Evolutionary conservation across 2,329 filamentous ascomycete species (phyloP).

Genomic region (Emergomyces africanus): DNA sequence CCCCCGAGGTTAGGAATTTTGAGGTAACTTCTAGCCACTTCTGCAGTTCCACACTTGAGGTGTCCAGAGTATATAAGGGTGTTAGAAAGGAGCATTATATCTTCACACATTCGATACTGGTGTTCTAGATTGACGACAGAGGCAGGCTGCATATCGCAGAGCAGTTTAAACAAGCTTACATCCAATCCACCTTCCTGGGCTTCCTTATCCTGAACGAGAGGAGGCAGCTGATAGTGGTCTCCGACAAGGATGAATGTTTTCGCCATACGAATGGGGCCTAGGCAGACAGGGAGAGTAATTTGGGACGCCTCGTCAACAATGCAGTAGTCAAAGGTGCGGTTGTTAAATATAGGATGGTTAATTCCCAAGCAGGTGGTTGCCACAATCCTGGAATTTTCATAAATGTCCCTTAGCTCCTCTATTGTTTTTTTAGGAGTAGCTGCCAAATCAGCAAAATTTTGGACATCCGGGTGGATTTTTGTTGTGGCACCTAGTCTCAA

Average conservation of each 20-base stretch:
- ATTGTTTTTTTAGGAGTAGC: conserved; percentile 61
- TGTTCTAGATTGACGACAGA: conserved; percentile 88
- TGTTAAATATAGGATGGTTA: conserved; percentile 75
- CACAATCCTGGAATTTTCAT: conserved; percentile 77
- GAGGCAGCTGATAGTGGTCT: conserved; percentile 91
- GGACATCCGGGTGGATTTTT: conserved; percentile 81
- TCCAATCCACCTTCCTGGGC: conserved; percentile 79
- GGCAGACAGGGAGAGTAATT: conserved; percentile 87
- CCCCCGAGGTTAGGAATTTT: conserved; percentile 50
- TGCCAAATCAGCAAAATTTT: conserved; percentile 70
- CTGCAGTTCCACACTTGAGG: conserved; percentile 74
- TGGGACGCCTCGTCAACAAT: conserved; percentile 98
- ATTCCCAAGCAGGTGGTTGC: conserved; percentile 92
- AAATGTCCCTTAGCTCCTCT: conserved; percentile 70
- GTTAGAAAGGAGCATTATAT: conserved; percentile 91
- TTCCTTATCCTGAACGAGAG: conserved; percentile 83
- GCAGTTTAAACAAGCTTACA: conserved; percentile 81
- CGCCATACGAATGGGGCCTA: conserved; percentile 88
- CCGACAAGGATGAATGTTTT: conserved; percentile 89
- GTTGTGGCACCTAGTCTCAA: conserved; percentile 73
- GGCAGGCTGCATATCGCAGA: conserved; percentile 76
- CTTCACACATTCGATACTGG: conserved; percentile 96
- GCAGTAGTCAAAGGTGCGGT: conserved; percentile 90
- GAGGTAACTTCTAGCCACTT: conserved; percentile 58
- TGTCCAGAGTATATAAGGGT: conserved; percentile 83